phyloP scores from a whole-genome alignment of 2,329 filamentous ascomycete species.

The Penicillium sumatraense region DNA sequence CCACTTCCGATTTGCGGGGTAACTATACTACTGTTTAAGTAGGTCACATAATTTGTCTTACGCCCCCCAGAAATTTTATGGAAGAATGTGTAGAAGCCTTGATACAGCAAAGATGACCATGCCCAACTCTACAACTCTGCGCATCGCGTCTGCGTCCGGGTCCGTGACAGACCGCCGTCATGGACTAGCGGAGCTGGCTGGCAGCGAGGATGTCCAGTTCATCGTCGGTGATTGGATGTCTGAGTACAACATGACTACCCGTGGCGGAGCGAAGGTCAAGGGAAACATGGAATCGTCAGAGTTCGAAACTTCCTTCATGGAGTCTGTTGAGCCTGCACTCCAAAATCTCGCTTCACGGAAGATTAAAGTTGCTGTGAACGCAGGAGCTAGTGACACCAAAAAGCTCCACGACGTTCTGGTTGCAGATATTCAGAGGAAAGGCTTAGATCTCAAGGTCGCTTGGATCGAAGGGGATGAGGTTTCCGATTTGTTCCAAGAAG shows the following conservation, averaged over 20 bases:
- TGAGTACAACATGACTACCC: slow-evolving; percentile 24
- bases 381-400: slow-evolving; percentile 20
- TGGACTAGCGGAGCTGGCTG: neutral
- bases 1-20: neutral
- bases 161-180: neutral
- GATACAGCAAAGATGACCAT: neutral
- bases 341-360: slow-evolving; percentile 5
- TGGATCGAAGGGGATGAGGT: slow-evolving; percentile 14
- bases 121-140: neutral
- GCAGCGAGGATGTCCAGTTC: slow-evolving; percentile 3
- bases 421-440: slow-evolving; percentile 5
- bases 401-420: neutral
- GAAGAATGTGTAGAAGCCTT: neutral
- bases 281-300: neutral
- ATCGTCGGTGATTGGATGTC: slow-evolving; percentile 43
- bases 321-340: slow-evolving; percentile 4
- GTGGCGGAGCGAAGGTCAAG: slow-evolving; percentile 7
- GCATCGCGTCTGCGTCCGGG: neutral
- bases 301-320: neutral
- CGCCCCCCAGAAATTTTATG: neutral
- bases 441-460: slow-evolving; percentile 4
- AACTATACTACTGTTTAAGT: neutral
- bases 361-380: slow-evolving; percentile 26
- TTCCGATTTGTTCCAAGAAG: slow-evolving; percentile 5
- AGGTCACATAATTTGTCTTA: neutral